Conservation (phyloP, 176 grass and related monocot species). For the Tuctoria greenei region DNA sequence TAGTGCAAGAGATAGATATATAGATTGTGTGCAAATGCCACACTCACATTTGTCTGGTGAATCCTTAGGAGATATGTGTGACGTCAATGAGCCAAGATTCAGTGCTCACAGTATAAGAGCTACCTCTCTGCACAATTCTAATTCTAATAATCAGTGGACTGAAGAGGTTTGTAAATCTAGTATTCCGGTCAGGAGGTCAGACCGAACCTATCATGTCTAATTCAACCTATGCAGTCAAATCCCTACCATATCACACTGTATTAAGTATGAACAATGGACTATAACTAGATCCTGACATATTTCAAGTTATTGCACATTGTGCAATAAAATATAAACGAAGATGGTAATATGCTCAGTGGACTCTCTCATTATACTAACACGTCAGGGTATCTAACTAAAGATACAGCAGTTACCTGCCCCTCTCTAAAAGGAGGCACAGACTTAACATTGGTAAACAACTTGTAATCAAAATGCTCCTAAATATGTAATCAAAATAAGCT, state of each 20-base stretch:
- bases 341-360: too few relatives aligned
- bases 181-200: slow-evolving; percentile 34
- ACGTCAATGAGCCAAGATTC: slow-evolving; percentile 10
- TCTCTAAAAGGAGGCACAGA: too few relatives aligned
- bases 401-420: too few relatives aligned
- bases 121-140: slow-evolving; percentile 23
- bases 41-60: slow-evolving; percentile 32
- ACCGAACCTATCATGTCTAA: slow-evolving; percentile 21
- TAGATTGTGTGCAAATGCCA: too few relatives aligned
- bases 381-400: too few relatives aligned
- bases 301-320: neutral
- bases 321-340: too few relatives aligned
- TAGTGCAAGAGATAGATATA: too few relatives aligned
- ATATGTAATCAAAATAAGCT: too few relatives aligned
- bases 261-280: neutral
- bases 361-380: too few relatives aligned
- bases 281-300: neutral
- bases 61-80: neutral
- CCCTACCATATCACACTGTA: neutral
- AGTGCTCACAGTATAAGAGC: neutral
- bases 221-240: slow-evolving; percentile 21
- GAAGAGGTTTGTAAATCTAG: slow-evolving; percentile 33
- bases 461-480: too few relatives aligned
- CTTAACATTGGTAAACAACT: too few relatives aligned
- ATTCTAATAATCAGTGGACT: slow-evolving; percentile 17